These are phyloP conservation scores for Tetradesmus obliquus DNA, from an alignment of 139 green algal species.

Conservation along the genomic window DNA sequence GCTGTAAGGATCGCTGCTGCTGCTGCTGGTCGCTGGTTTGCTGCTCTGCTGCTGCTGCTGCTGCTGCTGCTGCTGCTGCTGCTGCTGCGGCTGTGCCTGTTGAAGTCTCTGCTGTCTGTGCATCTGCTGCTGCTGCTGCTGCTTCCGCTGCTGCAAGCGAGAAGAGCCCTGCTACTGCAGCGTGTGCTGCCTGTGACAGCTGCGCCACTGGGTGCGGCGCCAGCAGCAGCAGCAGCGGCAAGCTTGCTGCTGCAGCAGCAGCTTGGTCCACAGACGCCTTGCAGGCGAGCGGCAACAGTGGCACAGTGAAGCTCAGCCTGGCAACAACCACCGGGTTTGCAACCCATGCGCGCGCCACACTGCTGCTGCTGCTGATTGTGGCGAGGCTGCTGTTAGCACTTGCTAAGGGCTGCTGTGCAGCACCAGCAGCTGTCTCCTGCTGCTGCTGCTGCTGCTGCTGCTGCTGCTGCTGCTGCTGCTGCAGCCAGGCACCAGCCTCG, in stretches of 20 bases:
- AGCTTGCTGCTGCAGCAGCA: not conserved
- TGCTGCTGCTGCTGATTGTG: slow-evolving; percentile 24
- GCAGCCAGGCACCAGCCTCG: not conserved
- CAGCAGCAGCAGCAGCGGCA: slow-evolving; percentile 41
- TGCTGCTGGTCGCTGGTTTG: too few species aligned
- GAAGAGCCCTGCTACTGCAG: slow-evolving; percentile 2
- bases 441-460: not conserved
- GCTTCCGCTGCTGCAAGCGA: not conserved
- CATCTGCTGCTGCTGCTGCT: not conserved
- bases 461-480: slow-evolving; percentile 28
- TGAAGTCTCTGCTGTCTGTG: not conserved
- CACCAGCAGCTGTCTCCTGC: not conserved
- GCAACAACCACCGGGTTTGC: not conserved
- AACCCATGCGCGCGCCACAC: not conserved
- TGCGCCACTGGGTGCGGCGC: slow-evolving; percentile 9
- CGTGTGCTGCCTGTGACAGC: slow-evolving; percentile 24
- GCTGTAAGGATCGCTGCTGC: not conserved
- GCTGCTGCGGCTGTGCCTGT: not conserved
- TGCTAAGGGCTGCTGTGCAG: not conserved
- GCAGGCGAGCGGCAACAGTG: slow-evolving; percentile 15
- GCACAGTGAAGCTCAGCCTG: slow-evolving; percentile 1
- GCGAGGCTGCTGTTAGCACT: not conserved
- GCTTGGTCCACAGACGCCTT: not conserved
- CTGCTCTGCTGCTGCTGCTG: not conserved
- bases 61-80: not conserved